Evolutionary conservation across 352 stramenopile genomes (phyloP).

Genomic region (Phytophthora capsici): DNA sequence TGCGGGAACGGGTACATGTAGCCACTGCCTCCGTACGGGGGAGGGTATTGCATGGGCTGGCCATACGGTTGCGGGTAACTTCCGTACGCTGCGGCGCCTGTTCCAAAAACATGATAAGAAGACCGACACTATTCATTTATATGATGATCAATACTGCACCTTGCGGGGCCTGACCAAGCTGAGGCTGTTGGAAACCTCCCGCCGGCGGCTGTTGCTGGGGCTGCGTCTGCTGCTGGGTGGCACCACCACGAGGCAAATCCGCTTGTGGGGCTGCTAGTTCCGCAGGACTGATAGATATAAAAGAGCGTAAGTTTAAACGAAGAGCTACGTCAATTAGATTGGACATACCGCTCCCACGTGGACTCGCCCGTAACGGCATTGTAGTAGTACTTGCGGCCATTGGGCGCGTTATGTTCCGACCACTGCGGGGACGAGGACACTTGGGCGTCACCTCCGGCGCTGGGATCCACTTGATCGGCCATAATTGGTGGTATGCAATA

Average conservation of each 20-base stretch:
- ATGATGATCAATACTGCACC: slow-evolving; percentile 11
- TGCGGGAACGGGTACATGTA: slow-evolving; percentile 91
- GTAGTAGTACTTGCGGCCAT: slow-evolving; percentile 94
- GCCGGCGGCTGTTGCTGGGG: slow-evolving; percentile 22
- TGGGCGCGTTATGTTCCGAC: slow-evolving; percentile 91
- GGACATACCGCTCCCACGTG: slow-evolving; percentile 85
- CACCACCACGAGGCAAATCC: slow-evolving; percentile 41
- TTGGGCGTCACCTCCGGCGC: slow-evolving; percentile 39
- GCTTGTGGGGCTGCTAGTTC: slow-evolving; percentile 53
- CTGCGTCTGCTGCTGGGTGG: slow-evolving; percentile 34
- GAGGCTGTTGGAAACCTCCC: slow-evolving; percentile 43
- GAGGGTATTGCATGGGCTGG: slow-evolving; percentile 79
- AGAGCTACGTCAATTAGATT: slow-evolving; percentile 1
- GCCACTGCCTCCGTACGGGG: slow-evolving; percentile 68
- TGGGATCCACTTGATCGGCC: slow-evolving; percentile 74
- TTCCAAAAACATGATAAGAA: slow-evolving; percentile 1
- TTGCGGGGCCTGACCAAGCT: slow-evolving; percentile 53
- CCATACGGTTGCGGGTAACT: slow-evolving; percentile 80
- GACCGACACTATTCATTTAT: neutral
- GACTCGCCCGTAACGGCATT: slow-evolving; percentile 91
- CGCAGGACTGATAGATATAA: slow-evolving; percentile 45
- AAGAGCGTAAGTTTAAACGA: neutral
- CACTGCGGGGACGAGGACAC: slow-evolving; percentile 61
- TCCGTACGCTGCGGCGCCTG: slow-evolving; percentile 58
- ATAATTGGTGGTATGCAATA: slow-evolving; percentile 55